phyloP scores from a whole-genome alignment of 2,329 filamentous ascomycete genomes.

The Sporothrix inflata region DNA sequence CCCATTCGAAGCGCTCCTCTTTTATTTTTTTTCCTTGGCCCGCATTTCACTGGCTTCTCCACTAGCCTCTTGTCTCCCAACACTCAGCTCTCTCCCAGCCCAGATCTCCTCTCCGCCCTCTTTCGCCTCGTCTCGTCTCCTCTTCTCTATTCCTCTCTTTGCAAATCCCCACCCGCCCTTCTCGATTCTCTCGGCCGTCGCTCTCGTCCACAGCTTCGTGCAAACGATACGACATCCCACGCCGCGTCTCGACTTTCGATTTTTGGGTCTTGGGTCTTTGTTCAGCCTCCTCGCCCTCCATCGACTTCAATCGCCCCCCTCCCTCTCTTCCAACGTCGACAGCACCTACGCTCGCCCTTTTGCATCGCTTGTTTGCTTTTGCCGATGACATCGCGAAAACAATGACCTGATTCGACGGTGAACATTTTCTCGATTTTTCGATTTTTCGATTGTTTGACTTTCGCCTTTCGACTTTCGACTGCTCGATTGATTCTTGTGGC shows the following conservation, averaged over 20 bases:
- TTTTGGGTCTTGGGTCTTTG: not conserved
- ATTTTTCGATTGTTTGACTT: not conserved
- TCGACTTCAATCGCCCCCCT: not conserved
- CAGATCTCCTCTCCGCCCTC: not conserved
- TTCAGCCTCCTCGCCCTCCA: not conserved
- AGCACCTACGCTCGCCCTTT: not conserved
- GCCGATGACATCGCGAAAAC: not conserved
- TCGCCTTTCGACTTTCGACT: not conserved
- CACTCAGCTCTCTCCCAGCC: conserved; percentile 8
- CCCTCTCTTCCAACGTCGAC: not conserved
- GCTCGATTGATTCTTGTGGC: not conserved
- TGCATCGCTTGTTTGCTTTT: not conserved
- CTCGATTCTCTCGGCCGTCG: not conserved
- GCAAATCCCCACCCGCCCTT: not conserved
- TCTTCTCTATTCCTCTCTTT: not conserved
- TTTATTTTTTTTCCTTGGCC: conserved; percentile 13
- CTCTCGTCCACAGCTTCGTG: not conserved
- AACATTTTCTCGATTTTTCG: no score
- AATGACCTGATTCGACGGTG: not conserved
- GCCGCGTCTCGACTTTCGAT: not conserved
- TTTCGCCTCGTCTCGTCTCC: conserved; percentile 5
- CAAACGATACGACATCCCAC: not conserved
- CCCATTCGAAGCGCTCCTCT: not conserved
- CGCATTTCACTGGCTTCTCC: conserved; percentile 18
- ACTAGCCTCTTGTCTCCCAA: conserved; percentile 10